Evolutionary conservation across 2,329 filamentous ascomycete genomes (phyloP).

Genomic region (Alternaria brassicae): DNA sequence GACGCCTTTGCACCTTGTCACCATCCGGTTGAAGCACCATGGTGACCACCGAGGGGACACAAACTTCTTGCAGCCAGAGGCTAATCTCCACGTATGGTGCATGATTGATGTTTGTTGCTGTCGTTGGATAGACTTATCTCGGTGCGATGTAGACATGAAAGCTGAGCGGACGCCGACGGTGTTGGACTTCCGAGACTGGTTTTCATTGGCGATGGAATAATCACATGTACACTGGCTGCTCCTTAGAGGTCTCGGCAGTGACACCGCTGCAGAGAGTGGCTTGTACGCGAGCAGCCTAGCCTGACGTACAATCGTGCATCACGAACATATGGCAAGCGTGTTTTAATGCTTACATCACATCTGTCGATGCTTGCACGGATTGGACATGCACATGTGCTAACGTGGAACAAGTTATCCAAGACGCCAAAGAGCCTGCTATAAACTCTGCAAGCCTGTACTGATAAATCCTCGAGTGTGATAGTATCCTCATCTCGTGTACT

Average conservation of each 20-base stretch:
- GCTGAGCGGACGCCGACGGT: background rate
- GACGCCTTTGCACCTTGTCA: background rate
- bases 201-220: background rate
- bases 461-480: background rate
- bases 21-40: background rate
- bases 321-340: background rate
- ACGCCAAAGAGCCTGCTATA: background rate
- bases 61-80: background rate
- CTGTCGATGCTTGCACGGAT: background rate
- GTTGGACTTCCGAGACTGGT: background rate
- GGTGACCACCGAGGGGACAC: background rate
- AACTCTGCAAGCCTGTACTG: background rate
- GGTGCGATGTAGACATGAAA: background rate
- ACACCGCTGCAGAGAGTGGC: background rate
- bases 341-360: background rate
- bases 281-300: background rate
- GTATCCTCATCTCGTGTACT: background rate
- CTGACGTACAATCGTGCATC: background rate
- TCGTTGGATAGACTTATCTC: background rate
- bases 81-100: background rate
- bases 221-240: conserved; percentile 2
- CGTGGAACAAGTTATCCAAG: background rate
- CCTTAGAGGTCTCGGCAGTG: background rate
- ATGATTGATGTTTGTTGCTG: background rate
- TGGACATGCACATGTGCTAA: background rate